Base-by-base conservation (phyloP, 169 alveolate species). In the Eimeria zaria region DNA sequence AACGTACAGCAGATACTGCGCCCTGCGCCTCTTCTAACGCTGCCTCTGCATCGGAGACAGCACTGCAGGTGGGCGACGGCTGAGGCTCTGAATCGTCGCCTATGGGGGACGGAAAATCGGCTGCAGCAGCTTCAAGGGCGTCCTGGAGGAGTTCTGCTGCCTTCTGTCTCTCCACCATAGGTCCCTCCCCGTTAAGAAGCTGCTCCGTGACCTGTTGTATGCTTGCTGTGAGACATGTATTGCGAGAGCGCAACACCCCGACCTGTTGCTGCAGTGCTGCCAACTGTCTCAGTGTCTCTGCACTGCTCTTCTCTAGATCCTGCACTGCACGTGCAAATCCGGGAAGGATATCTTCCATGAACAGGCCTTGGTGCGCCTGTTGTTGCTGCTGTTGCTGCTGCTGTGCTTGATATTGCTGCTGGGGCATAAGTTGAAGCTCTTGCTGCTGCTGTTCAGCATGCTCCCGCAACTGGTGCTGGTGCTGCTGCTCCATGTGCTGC, bases 261-360 rank as follows among this genome's bases (percentile, higher is more conserved):
- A 83, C 91, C 64, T 83, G 91, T 51, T 83, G 91, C 91, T 83
- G 91, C 91, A 83, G 73, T 12, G 91, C 71, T 24, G 91, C 91
- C 91, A 83, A 27, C 91, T 83, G 91, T 16, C 91, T 18, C 91
- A 83, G 36, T 14, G 91, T 83, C 73, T 83, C 91, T 53, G 74
- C 91, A 74, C 91, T 83, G 71, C 91, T 83, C 91, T 53, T 83
- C 74, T 83, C 91, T 55, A 83, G 91, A 27, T 83, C 91, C 91
- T 83, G 91, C 24, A 83, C 91, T n/a, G 91, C 91, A 6, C 91
- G 91, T 36, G 91, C 91, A 58, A 83, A 83, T 22, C 91, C 91
- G 55, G 91, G 91, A 18, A 83, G 91, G 64, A 83, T 53, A 67
- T 83, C 91, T 20, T 83, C 91, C 91, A 83, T 83, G 27, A 53